Percentiles rank a stretch among this genome's conserved stretches.
phyloP scores from a whole-genome alignment of 2,329 filamentous ascomycete genomes.

The Penicillium hordei region DNA sequence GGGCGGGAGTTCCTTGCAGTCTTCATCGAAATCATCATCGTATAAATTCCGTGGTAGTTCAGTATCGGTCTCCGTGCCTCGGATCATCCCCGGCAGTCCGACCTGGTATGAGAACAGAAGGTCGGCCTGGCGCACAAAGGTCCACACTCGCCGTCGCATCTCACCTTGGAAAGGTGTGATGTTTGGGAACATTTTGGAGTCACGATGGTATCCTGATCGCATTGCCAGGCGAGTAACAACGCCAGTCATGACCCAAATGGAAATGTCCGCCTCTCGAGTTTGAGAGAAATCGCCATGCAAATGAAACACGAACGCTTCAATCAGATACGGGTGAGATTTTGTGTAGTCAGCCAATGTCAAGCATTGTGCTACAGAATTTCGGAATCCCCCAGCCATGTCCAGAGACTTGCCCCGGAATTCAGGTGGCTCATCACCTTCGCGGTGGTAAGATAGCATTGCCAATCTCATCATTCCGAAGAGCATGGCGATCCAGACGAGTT shows the following conservation, averaged over 20 bases:
- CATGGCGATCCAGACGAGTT: slow-evolving; percentile 62
- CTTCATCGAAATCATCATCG: slow-evolving; percentile 64
- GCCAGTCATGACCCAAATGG: slow-evolving; percentile 60
- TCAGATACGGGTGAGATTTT: slow-evolving; percentile 58
- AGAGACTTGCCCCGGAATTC: slow-evolving; percentile 60
- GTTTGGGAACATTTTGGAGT: slow-evolving; percentile 59
- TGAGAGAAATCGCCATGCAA: slow-evolving; percentile 62
- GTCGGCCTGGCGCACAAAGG: slow-evolving; percentile 58
- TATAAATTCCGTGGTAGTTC: slow-evolving; percentile 61
- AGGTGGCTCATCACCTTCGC: slow-evolving; percentile 62
- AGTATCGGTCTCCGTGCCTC: slow-evolving; percentile 64
- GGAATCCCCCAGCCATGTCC: slow-evolving; percentile 47
- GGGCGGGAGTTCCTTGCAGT: slow-evolving; percentile 56
- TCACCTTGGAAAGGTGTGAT: slow-evolving; percentile 63
- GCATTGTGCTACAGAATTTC: slow-evolving; percentile 62
- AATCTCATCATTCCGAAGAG: slow-evolving; percentile 65
- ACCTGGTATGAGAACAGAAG: slow-evolving; percentile 66
- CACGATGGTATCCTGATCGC: slow-evolving; percentile 66
- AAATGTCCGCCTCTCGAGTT: slow-evolving; percentile 59
- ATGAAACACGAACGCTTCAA: slow-evolving; percentile 63
- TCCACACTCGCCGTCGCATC: slow-evolving; percentile 53
- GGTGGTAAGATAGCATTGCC: slow-evolving; percentile 61
- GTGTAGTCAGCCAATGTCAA: slow-evolving; percentile 64
- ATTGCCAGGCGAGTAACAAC: slow-evolving; percentile 63
- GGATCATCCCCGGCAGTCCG: slow-evolving; percentile 66